phyloP scores from a whole-genome alignment of 768 basidiomycete species.

The Boletus barrowsii region DNA sequence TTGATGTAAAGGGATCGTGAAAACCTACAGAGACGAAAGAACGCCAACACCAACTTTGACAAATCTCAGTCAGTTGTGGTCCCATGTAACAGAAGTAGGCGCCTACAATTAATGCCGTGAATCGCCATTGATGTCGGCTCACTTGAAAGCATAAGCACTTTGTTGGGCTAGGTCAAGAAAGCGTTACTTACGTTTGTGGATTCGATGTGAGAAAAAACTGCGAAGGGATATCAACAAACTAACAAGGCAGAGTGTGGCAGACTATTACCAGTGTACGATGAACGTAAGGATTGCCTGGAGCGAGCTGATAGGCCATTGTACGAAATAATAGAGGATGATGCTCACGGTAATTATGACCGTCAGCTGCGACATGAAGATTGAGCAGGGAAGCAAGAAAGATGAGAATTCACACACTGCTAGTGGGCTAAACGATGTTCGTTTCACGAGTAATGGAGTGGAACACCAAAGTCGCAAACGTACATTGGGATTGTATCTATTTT shows the following conservation, averaged over 20 bases:
- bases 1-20: neutral
- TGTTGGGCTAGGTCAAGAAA: neutral
- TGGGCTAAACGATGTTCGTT: slow-evolving; percentile 10
- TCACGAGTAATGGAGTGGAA: neutral
- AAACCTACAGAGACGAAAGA: slow-evolving; percentile 32
- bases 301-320: slow-evolving; percentile 10
- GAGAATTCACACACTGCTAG: slow-evolving; percentile 23
- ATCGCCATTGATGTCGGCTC: slow-evolving; percentile 27
- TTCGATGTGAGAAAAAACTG: slow-evolving; percentile 13
- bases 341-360: slow-evolving; percentile 33
- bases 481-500: slow-evolving; percentile 44
- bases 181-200: slow-evolving; percentile 10
- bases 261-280: slow-evolving; percentile 47
- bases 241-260: neutral
- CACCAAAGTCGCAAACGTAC: slow-evolving; percentile 24
- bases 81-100: slow-evolving; percentile 1
- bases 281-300: slow-evolving; percentile 46
- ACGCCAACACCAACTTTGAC: slow-evolving; percentile 27
- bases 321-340: neutral
- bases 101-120: slow-evolving; percentile 35
- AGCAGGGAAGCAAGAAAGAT: neutral
- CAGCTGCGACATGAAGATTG: slow-evolving; percentile 15
- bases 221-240: neutral
- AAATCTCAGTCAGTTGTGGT: neutral
- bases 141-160: slow-evolving; percentile 12